phyloP scores from a whole-genome alignment of 208 protist genomes.

The Wallacemonas rigidus region DNA sequence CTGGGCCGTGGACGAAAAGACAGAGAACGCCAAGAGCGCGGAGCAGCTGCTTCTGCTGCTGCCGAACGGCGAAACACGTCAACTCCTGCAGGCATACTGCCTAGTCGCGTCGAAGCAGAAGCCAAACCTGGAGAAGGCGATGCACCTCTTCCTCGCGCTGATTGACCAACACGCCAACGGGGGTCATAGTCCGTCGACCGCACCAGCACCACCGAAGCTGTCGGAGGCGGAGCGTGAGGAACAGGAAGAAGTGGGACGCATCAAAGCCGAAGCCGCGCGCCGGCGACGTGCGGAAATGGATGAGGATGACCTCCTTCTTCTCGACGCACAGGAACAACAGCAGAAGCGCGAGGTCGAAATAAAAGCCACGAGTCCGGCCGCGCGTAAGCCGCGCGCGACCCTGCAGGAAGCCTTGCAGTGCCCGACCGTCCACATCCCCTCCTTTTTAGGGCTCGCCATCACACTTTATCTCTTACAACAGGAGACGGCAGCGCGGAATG shows the following conservation, averaged over 20 bases:
- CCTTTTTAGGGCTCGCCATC: conserved; percentile 79
- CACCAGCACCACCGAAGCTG: conserved; percentile 10
- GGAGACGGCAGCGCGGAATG: conserved; percentile 69
- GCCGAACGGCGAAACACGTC: conserved; percentile 51
- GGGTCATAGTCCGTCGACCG: background rate
- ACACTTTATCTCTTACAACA: conserved; percentile 78
- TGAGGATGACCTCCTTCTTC: conserved; percentile 56
- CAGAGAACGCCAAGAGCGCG: conserved; percentile 79
- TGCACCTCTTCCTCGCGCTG: conserved; percentile 65
- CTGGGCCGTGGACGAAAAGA: conserved; percentile 39
- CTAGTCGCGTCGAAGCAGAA: conserved; percentile 67
- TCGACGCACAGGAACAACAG: conserved; percentile 23
- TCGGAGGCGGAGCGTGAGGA: background rate
- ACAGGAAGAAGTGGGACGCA: background rate
- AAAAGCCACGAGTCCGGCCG: conserved; percentile 21
- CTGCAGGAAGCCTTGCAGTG: conserved; percentile 42
- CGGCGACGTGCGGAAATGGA: conserved; percentile 28
- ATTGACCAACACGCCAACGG: conserved; percentile 24
- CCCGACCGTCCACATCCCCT: conserved; percentile 48
- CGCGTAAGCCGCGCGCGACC: conserved; percentile 18
- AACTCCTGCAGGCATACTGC: conserved; percentile 80
- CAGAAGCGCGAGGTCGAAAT: conserved; percentile 20
- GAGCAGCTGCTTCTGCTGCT: conserved; percentile 86
- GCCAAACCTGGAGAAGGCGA: conserved; percentile 65
- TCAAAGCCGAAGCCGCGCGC: background rate